Evolutionary conservation across 108 stramenopile genomes (phyloP).

Genomic region (Schizochytrium sp.): DNA sequence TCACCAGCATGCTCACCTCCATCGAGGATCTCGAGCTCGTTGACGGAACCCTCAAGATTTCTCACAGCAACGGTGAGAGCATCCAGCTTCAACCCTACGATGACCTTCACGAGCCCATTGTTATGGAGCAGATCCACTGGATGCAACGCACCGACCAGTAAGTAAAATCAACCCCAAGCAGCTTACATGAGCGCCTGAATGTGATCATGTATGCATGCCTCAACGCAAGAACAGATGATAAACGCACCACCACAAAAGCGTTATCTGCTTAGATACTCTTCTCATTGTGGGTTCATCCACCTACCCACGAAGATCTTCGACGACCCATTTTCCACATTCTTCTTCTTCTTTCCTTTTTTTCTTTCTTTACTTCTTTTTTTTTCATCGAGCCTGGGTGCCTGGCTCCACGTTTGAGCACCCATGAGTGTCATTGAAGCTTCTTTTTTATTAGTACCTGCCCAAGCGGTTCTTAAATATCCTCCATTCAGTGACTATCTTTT

Average conservation of each 20-base stretch:
- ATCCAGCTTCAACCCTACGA: background rate
- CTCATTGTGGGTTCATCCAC: too few relatives aligned
- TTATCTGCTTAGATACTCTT: too few relatives aligned
- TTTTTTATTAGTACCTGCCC: background rate
- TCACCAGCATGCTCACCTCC: background rate
- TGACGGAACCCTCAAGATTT: background rate
- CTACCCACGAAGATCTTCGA: background rate
- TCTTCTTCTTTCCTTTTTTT: background rate
- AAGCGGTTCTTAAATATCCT: too few relatives aligned
- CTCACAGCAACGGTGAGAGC: constrained; percentile 1
- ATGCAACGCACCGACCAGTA: constrained; percentile 41
- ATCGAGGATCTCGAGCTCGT: constrained; percentile 42
- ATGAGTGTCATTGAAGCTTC: background rate
- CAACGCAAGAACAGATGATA: too few relatives aligned
- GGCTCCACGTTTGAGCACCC: background rate
- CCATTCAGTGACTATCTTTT: too few relatives aligned
- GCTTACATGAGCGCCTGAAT: background rate
- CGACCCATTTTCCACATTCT: background rate
- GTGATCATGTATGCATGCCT: too few relatives aligned
- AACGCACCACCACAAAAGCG: too few relatives aligned
- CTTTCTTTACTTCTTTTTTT: background rate
- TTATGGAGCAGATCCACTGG: background rate
- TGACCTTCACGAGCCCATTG: background rate
- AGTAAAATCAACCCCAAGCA: background rate
- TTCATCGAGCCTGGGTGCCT: background rate